Base-by-base conservation (phyloP, 192 early-diverging fungal genomes). In the Entomortierella chlamydospora region DNA sequence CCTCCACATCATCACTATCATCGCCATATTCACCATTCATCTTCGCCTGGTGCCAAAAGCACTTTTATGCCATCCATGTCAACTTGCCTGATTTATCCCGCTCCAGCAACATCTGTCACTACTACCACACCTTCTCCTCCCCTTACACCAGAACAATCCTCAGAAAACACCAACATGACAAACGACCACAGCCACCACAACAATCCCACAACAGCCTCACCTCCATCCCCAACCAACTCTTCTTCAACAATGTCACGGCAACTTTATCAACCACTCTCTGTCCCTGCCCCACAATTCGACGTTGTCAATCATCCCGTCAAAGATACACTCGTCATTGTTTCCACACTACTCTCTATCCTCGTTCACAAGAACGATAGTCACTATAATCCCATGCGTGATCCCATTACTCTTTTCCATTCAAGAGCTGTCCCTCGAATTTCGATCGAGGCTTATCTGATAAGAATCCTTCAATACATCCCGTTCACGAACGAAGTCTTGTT, bases 361-460 rank as follows among this genome's bases (percentile, higher is more conserved):
- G 68, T 86, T 22, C 64, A 58, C 8, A 73, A 73, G 42, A 89
- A 87, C 61, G 86, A 89, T 60, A 56, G 64, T 20, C 57, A 57
- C 4, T 76, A 77, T 26, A 60, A 74, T 29, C 57, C 68, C 37
- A 9, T 61, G 30, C 34, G 37, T 13, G 76, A 68, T 37, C 68
- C 76, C 2, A 62, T 87, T 25, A 93, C 92, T 2, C 86, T 87
- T 30, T 94, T 94, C 57, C 92, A 94, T 68, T 89, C 91, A 30
- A 83, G 91, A 37, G 80, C 91, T 4, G 82, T 91, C 18, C 91
- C 93, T 7, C 72, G 77, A 6, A 94, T 94, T 42, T 82, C 86
- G 12, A 72, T 93, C 26, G 77, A 81, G 45, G 90, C 87, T 26
- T 94, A 94, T 67, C 51, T 94, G 58, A 65, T 71, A 23, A 87